Base-by-base conservation (phyloP, 192 early-diverging fungal species). In the Funneliformis mosseae region DNA sequence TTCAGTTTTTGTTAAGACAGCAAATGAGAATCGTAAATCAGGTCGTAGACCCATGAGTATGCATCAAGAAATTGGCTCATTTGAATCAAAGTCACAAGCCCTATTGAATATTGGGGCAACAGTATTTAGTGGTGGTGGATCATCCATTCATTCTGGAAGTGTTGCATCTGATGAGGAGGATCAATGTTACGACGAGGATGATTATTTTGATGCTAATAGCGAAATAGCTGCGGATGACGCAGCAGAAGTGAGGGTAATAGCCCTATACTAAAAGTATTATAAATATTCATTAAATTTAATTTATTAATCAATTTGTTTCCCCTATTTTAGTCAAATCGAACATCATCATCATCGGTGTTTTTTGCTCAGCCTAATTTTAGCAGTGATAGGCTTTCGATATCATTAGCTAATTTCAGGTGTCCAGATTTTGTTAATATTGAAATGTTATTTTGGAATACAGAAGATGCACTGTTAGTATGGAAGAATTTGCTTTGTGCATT, bases 401-500 rank as follows among this genome's bases (percentile, higher is more conserved):
- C 82, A 59, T 80, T 89, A 27, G 89, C 84, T 10, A 84, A 83
- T 11, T 90, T 89, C 77, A 82, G 83, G 21, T 80, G 83, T 45
- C 55, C 84, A 11, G 92, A 95, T 27, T 95, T 95, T 82, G 60
- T 84, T 6, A 86, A 92, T 63, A 50, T 94, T 21, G 80, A 81
- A 3, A 76, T 80, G 50, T 79, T 87, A n/a, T 55, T 74, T 12
- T 89, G 89, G 82, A 83, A 84, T 71, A 78, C 77, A 0, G 83
- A 83, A 42, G 67, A 63, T 23, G 85, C 88, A 5, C 80, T 92
- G 6, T 81, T 80, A 7, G 66, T 90, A 8, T 97, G 95, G 95
- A 95, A 95, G 68, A 95, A 95, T 72, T 85, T 95, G 75, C 75
- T 97, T 16, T 93, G 92, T 81, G 83, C 91, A 8, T 69, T 96